These are phyloP conservation scores for Ceratocystis alfenasii DNA, from an alignment of 2,329 filamentous ascomycete genomes.

Conservation along the genomic window DNA sequence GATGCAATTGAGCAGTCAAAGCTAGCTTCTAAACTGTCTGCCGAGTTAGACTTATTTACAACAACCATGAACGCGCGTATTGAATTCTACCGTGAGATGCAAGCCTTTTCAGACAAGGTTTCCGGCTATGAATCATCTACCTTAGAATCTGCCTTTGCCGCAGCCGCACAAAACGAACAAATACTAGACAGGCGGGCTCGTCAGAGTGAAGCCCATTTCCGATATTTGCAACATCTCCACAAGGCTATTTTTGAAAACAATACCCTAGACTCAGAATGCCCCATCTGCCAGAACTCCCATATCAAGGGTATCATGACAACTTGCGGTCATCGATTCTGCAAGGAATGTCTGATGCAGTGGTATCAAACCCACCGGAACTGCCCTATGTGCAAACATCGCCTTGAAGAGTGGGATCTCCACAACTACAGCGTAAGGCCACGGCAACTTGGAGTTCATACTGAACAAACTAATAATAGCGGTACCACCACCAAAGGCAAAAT, in stretches of 20 bases:
- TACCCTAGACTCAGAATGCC: conserved; percentile 57
- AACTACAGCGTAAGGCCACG: conserved; percentile 74
- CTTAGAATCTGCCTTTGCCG: background rate
- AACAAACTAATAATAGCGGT: conserved; percentile 19
- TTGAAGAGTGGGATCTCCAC: conserved; percentile 59
- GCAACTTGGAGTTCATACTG: conserved; percentile 52
- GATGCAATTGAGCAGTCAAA: background rate
- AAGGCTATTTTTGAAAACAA: conserved; percentile 31
- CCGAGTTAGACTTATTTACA: conserved; percentile 65
- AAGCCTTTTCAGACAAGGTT: conserved; percentile 71
- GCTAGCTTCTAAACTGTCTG: conserved; percentile 38
- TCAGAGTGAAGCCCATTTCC: conserved; percentile 57
- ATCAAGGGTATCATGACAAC: conserved; percentile 69
- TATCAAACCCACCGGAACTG: conserved; percentile 62
- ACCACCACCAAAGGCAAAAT: conserved; percentile 29
- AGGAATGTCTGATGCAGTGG: conserved; percentile 74
- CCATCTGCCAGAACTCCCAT: conserved; percentile 73
- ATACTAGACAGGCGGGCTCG: conserved; percentile 39
- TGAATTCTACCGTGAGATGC: conserved; percentile 83
- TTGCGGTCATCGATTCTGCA: conserved; percentile 88
- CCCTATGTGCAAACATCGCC: conserved; percentile 65
- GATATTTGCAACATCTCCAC: conserved; percentile 41
- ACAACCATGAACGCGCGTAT: conserved; percentile 72
- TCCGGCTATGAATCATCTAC: conserved; percentile 38
- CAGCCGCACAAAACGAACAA: background rate